Conservation (phyloP, 2,329 filamentous ascomycete species). For the Lecanicillium sp. region DNA sequence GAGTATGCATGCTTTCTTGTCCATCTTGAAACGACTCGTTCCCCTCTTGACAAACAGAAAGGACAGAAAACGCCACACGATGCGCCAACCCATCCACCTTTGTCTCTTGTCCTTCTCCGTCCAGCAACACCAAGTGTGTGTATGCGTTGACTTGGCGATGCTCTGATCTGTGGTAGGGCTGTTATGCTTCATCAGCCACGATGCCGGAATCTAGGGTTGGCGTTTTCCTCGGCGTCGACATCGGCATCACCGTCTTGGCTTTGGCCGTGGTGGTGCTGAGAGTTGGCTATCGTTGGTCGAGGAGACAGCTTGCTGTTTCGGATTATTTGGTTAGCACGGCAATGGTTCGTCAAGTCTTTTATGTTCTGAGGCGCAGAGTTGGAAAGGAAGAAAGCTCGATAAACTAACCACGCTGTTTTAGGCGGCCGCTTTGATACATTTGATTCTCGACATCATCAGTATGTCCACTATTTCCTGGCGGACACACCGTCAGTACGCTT, state of each 20-base stretch:
- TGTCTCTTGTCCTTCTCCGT: no score
- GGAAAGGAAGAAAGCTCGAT: neutral
- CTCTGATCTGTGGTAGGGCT: no score
- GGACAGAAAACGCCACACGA: no score
- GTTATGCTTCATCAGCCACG: no score
- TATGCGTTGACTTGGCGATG: no score
- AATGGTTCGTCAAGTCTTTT: constrained; percentile 2
- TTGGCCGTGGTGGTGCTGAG: constrained; percentile 5
- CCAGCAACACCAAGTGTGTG: no score
- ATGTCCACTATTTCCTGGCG: neutral
- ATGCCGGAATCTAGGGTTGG: constrained; percentile 9
- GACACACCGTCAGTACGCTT: no score
- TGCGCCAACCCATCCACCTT: no score
- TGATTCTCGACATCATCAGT: constrained; percentile 9
- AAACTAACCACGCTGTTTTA: neutral
- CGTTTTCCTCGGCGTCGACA: constrained; percentile 5
- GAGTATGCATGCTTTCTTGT: no score
- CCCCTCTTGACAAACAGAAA: no score
- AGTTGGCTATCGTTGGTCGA: constrained; percentile 5
- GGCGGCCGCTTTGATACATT: constrained; percentile 5
- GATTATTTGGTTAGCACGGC: constrained; percentile 7
- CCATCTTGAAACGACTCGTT: no score
- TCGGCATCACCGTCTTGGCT: constrained; percentile 6
- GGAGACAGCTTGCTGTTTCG: constrained; percentile 1
- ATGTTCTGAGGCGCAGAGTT: neutral